Evolutionary conservation across 305 asterid genomes (phyloP).

Genomic region (Fraxinus latifolia): DNA sequence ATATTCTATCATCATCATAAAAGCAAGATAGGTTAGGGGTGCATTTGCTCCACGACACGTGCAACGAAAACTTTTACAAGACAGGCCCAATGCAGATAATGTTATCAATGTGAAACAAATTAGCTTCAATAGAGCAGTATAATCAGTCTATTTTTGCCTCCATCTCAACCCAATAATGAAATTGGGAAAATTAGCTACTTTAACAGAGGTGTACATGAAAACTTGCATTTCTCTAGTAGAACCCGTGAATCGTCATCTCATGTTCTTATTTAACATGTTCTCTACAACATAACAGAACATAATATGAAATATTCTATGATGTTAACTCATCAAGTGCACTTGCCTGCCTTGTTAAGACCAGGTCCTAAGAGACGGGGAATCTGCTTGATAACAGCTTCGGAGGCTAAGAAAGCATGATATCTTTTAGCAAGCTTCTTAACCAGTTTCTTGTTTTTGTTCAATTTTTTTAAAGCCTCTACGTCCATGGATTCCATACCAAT

Average conservation of each 20-base stretch:
- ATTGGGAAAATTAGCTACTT: not conserved
- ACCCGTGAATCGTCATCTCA: not conserved
- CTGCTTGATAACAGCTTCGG: slow-evolving; percentile 72
- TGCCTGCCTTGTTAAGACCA: slow-evolving; percentile 78
- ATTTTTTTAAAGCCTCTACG: slow-evolving; percentile 63
- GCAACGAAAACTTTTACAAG: not conserved
- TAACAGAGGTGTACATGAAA: not conserved
- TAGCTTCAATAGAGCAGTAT: not conserved
- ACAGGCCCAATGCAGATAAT: not conserved
- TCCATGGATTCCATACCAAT: slow-evolving; percentile 70
- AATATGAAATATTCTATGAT: not conserved
- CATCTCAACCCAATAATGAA: not conserved
- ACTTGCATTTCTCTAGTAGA: not conserved
- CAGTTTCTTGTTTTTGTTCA: slow-evolving; percentile 67
- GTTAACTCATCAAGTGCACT: slow-evolving; percentile 20
- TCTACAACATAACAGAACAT: not conserved
- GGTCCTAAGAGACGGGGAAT: slow-evolving; percentile 77
- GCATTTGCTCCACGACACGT: not conserved
- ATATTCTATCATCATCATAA: not conserved
- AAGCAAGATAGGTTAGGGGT: not conserved
- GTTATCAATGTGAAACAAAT: not conserved
- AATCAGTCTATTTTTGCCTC: not conserved
- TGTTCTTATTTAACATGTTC: not conserved
- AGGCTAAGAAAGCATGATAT: slow-evolving; percentile 71
- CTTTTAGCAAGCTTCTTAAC: slow-evolving; percentile 74